Evolutionary conservation across 78 protist species (phyloP), one percentile per base, ranked within the genome.

Genomic region (Blattamonas nauphoetae): DNA sequence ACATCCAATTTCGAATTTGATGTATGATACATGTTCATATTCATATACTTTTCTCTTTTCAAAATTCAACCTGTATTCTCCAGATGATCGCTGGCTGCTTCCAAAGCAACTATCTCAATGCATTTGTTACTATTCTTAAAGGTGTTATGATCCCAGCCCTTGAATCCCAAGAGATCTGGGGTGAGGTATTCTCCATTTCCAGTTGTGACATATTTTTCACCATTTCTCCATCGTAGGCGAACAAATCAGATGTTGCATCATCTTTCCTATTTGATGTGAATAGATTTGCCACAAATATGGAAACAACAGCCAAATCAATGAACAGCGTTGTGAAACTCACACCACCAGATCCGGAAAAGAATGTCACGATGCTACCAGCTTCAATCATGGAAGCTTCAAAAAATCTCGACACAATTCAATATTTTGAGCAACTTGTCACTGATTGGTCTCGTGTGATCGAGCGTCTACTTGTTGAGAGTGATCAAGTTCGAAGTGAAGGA

Each of bases 361-460:
- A 33, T 21, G 41, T 79, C 32, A 21, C 83, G 4, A 21, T 33
- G 42, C 42, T 32, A 79, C 83, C 83, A 6, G 43, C 6, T 6
- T 6, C 83, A 79, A 79, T 79, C 6, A 4, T 79, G 45, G 83
- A 79, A 21, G 83, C 83, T 5, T 79, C 83, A 6, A 6, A 79
- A 11, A 79, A 79, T 21, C 41, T 21, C 29, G 83, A 79, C 43
- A 6, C 6, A 33, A 21, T 79, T 11, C 6, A 79, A 21, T 79
- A 79, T 11, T 79, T 33, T 21, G 83, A 79, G 83, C 4, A 21
- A 32, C 83, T 90, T 45, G 71, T 80, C 33, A 44, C 45, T 33
- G 29, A 55, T 35, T 90, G 93, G 93, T 88, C 89, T 81, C 1
- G 0, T 44, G 44, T 78, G 80, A 33, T 85, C 6, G 89, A 71